Percentiles rank a stretch among this genome's conserved stretches.
phyloP scores from a whole-genome alignment of 1,139 yeast genomes.

The Kodamaea suecica region DNA sequence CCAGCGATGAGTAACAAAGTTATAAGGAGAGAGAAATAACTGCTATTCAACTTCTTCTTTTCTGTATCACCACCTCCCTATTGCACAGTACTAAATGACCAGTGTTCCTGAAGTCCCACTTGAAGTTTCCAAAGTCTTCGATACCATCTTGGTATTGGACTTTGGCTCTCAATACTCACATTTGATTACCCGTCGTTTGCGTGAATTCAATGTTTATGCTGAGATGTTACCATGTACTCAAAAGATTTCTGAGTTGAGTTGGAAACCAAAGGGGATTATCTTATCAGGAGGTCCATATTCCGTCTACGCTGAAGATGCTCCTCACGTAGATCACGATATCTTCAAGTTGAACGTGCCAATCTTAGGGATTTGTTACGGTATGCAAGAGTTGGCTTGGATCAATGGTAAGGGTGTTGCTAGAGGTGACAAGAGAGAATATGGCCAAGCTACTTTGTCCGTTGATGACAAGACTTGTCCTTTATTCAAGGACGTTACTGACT shows the following conservation, averaged over 20 bases:
- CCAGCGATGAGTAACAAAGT: no score
- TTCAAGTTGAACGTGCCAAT: slow-evolving; percentile 91
- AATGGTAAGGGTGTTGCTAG: slow-evolving; percentile 94
- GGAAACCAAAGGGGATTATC: slow-evolving; percentile 97
- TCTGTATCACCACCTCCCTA: neutral
- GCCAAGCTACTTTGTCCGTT: slow-evolving; percentile 88
- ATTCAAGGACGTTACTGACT: slow-evolving; percentile 85
- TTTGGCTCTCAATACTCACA: slow-evolving; percentile 99
- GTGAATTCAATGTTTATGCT: slow-evolving; percentile 97
- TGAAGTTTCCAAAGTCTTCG: slow-evolving; percentile 80
- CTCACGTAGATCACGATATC: slow-evolving; percentile 94
- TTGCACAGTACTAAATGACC: slow-evolving; percentile 4
- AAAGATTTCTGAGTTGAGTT: slow-evolving; percentile 82
- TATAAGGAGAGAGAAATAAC: no score
- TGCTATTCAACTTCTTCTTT: neutral
- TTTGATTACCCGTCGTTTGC: slow-evolving; percentile 91
- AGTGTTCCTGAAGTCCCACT: slow-evolving; percentile 40
- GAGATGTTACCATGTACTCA: slow-evolving; percentile 99
- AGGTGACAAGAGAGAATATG: slow-evolving; percentile 98
- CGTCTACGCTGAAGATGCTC: slow-evolving; percentile 91
- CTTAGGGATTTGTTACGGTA: slow-evolving; percentile 97
- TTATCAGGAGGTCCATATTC: slow-evolving; percentile 98
- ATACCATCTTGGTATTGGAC: slow-evolving; percentile 95
- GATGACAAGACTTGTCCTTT: slow-evolving; percentile 65
- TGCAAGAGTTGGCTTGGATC: slow-evolving; percentile 99